Base-by-base conservation (phyloP, 169 alveolate species). In the Eimeria falciformis region DNA sequence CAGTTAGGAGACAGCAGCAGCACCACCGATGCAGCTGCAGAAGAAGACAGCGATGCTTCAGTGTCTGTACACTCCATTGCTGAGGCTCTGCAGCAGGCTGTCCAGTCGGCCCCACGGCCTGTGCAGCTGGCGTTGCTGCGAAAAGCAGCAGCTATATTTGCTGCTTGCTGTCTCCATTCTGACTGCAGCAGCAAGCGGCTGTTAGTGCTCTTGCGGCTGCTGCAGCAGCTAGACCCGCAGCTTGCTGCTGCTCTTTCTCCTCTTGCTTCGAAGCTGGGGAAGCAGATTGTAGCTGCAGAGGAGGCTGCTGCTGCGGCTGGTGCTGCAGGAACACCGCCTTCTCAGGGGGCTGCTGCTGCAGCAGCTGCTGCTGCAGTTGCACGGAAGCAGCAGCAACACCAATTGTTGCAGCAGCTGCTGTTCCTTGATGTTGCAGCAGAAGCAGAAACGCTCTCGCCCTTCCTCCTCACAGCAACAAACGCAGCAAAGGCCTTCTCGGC, bases 401-500 rank as follows among this genome's bases (percentile, higher is more conserved):
- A n/a, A 45, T 40, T 11, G 46, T 69, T 78, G 87, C 87, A 78
- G 87, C 40, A 78, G 68, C 45, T 45, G 71, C 69, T 78, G 33
- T 50, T 78, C 73, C 84, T 18, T 12, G 66, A 66, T 17, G 7
- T 86, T 68, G 50, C 77, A 5, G 21, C 53, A 23, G 73, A 68
- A 17, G 46, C 53, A 3, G 77, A 66, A 27, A 29, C 68, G 11
- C 73, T 86, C 58, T 12, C 82, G 43, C 92, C 92, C 27, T 77
- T 56, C 14, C 68, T 69, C 62, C 62, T 45, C 27, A 69, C 92
- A 0, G 92, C 84, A 18, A 53, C 83, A 40, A 71, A 43, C 83
- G 83, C 83, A 40, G 92, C 78, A 25, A 86, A 86, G 23, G 92
- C 92, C 25, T 86, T 86, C 85, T 65, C 92, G 3, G 92, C 92